These are phyloP conservation scores for Penicillium sp. DNA, from an alignment of 2,329 filamentous ascomycete species.

Conservation along the genomic window DNA sequence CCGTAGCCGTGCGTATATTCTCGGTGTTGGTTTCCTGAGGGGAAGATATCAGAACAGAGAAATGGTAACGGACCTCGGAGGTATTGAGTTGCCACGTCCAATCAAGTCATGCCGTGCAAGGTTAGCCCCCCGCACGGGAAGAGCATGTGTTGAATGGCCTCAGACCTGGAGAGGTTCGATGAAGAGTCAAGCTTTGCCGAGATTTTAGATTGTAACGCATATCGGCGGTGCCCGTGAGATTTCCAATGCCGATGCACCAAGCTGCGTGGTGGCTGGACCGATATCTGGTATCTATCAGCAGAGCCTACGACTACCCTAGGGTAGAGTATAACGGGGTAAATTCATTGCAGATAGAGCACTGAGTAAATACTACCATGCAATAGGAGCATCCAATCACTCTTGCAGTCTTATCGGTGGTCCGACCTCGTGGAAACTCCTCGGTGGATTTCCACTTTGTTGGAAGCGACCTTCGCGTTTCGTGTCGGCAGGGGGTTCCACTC, in stretches of 20 bases:
- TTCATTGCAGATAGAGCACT: too few species aligned
- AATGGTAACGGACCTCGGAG: not conserved
- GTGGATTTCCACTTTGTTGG: constrained; percentile 1
- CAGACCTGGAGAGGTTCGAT: not conserved
- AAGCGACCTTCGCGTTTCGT: constrained; percentile 1
- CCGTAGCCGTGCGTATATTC: not conserved
- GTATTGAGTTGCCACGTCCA: not conserved
- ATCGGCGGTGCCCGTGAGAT: constrained; percentile 19
- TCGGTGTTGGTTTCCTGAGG: not conserved
- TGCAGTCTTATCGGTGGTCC: constrained; percentile 21
- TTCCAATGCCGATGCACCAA: too few species aligned
- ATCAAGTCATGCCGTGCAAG: not conserved
- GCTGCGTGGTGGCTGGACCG: too few species aligned
- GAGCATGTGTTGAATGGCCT: not conserved
- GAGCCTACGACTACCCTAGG: too few species aligned
- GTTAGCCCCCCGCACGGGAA: not conserved
- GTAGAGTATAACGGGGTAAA: too few species aligned
- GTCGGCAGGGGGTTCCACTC: constrained; percentile 6
- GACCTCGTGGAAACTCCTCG: not conserved
- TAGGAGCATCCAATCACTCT: too few species aligned
- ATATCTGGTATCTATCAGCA: too few species aligned
- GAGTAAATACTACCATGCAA: not conserved
- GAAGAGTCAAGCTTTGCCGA: not conserved
- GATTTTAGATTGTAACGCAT: constrained; percentile 6
- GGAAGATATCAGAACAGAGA: not conserved